Base-by-base conservation (phyloP, 805 yeast genomes). In the Wickerhamiella allomyrinae region DNA sequence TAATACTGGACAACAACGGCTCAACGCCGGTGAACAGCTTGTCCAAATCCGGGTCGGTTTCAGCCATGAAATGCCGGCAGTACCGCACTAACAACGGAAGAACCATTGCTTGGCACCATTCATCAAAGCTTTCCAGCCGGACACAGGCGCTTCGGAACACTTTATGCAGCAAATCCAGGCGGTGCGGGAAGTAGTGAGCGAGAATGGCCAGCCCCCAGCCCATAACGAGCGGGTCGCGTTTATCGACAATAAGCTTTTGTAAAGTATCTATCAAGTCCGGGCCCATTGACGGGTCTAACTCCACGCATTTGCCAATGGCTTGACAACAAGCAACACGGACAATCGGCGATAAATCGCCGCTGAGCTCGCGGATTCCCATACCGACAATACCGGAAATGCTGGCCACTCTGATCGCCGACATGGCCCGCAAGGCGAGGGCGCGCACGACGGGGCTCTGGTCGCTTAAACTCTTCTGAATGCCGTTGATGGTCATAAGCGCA, bases 401-500 rank as follows among this genome's bases (percentile, higher is more conserved):
- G 2, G 83, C 74, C 15, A 89, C 82, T 37, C 76, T 70, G 44
- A 91, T 78, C n/a, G 89, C 87, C 1, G 91, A 76, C 53, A 91
- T 69, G 11, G 86, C 77, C 41, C 87, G 69, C 35, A 91, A 71
- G 0, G 94, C 79, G 43, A 83, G 65, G 2, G 87, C 72, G 48
- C 97, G 66, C 14, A 70, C 65, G 9, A 73, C 69, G 2, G 93
- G 79, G 46, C 70, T 71, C 49, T 75, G 74, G 51, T 85, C 95
- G 8, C 70, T 66, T 22, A 89, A 61, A 1, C 84, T 70, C 59
- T 82, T 85, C 58, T 91, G 98, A 39, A 91, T 81, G 1, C 96
- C 82, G 59, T 91, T 91, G 49, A 91, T 82, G 1, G 95, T 76
- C 37, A 91, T 66, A 17, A 91, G 68, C 2, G 97, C 91, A n/a